Evolutionary conservation across 768 basidiomycete species (phyloP).

Genomic region (Leucosporidium creatinivorum): DNA sequence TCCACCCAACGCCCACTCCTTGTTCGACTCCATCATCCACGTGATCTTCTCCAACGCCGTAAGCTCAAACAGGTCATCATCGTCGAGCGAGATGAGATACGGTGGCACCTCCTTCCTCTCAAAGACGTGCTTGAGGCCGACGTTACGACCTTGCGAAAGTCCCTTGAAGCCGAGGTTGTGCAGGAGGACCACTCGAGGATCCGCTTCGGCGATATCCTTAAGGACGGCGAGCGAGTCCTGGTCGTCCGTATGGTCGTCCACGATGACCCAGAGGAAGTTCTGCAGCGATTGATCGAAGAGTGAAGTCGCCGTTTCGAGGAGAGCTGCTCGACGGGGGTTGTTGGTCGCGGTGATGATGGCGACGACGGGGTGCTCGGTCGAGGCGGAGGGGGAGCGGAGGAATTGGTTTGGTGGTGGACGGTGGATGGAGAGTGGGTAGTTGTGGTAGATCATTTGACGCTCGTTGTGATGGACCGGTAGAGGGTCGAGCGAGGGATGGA

Average conservation of each 20-base stretch:
- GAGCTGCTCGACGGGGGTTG: conserved; percentile 23
- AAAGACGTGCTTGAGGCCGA: no score
- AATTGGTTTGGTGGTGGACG: conserved; percentile 29
- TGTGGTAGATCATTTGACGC: conserved; percentile 26
- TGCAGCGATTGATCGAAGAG: conserved; percentile 31
- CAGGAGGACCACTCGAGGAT: no score
- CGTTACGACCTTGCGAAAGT: no score
- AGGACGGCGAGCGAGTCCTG: no score
- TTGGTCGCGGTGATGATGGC: conserved; percentile 34
- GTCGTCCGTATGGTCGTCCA: conserved; percentile 27
- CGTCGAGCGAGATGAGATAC: no score
- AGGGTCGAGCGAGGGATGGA: conserved; percentile 13
- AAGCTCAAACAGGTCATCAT: conserved; percentile 24
- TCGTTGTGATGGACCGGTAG: conserved; percentile 25
- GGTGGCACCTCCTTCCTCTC: no score
- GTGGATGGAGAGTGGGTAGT: conserved; percentile 17
- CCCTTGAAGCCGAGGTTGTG: no score
- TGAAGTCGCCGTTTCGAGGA: conserved; percentile 26
- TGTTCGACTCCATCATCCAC: conserved; percentile 34
- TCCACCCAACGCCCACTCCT: conserved; percentile 29
- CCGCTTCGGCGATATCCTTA: no score
- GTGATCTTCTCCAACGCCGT: conserved; percentile 33
- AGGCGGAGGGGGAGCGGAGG: conserved; percentile 21
- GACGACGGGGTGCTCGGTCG: conserved; percentile 19
- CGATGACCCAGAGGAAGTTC: conserved; percentile 33